Evolutionary conservation across 768 basidiomycete genomes (phyloP).

Genomic region (Amyloporia xantha): DNA sequence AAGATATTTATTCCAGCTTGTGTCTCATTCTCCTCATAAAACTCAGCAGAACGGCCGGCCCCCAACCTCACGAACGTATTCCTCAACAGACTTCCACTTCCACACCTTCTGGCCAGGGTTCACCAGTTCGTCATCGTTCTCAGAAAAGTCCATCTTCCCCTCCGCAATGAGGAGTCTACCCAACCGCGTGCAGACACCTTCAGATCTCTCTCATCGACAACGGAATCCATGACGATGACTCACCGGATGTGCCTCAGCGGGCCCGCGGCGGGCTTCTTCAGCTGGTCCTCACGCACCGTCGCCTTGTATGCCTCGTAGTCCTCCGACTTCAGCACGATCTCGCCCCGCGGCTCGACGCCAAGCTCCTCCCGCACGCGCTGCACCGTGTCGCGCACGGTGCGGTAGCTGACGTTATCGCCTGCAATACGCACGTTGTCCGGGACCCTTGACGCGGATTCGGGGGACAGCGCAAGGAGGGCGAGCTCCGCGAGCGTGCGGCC

Average conservation of each 20-base stretch:
- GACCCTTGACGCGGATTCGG: constrained; percentile 9
- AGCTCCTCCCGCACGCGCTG: constrained; percentile 2
- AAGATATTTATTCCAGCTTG: too few species aligned
- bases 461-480: constrained; percentile 13
- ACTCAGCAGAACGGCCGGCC: neutral
- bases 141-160: constrained; percentile 15
- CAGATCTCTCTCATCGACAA: neutral
- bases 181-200: neutral
- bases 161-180: constrained; percentile 12
- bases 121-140: constrained; percentile 19
- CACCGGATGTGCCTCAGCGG: constrained; percentile 3
- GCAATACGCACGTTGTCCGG: constrained; percentile 17
- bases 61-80: constrained; percentile 2
- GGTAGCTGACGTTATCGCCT: constrained; percentile 10
- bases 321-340: constrained; percentile 8
- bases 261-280: neutral
- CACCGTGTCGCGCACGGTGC: constrained; percentile 9
- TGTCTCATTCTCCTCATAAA: too few species aligned
- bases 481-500: constrained; percentile 15
- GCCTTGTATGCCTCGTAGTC: constrained; percentile 8
- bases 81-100: constrained; percentile 19
- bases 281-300: constrained; percentile 6
- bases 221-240: neutral
- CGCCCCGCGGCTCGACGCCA: constrained; percentile 3
- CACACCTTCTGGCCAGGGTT: constrained; percentile 18